Conservation (phyloP, 2,329 filamentous ascomycete genomes). For the Fusarium xylarioides region DNA sequence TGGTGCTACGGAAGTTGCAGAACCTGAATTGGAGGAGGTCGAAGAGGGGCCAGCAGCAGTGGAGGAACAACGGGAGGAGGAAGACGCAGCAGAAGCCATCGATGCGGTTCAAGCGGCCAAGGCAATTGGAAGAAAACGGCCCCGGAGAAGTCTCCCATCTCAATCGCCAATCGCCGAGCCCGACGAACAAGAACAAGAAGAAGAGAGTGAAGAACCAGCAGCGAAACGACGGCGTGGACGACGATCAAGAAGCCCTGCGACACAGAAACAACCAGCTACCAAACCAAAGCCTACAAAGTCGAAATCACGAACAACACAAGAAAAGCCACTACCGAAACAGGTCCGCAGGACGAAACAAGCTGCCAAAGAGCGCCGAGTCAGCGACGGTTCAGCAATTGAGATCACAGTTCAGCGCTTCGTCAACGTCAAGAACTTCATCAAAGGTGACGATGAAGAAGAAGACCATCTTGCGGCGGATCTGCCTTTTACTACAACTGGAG, state of each 20-base stretch:
- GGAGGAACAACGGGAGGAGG: slow-evolving; percentile 33
- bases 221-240: slow-evolving; percentile 52
- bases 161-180: slow-evolving; percentile 55
- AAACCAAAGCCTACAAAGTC: slow-evolving; percentile 35
- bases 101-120: slow-evolving; percentile 54
- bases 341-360: slow-evolving; percentile 34
- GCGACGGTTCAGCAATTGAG: slow-evolving; percentile 53
- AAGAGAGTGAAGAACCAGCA: slow-evolving; percentile 42
- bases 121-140: slow-evolving; percentile 55
- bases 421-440: slow-evolving; percentile 56
- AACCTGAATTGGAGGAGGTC: background rate
- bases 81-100: slow-evolving; percentile 54
- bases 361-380: slow-evolving; percentile 33
- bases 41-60: slow-evolving; percentile 37
- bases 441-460: slow-evolving; percentile 50
- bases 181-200: slow-evolving; percentile 44
- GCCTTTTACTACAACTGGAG: slow-evolving; percentile 63
- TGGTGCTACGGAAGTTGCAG: background rate
- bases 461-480: slow-evolving; percentile 61
- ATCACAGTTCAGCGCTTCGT: slow-evolving; percentile 69
- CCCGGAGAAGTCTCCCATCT: slow-evolving; percentile 49
- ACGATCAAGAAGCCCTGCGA: slow-evolving; percentile 52
- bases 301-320: slow-evolving; percentile 29
- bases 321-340: slow-evolving; percentile 36
- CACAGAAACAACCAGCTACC: slow-evolving; percentile 51